Evolutionary conservation across 805 yeast genomes (phyloP), one percentile per base, ranked within the genome.

Genomic region (Spathaspora gorwiae): DNA sequence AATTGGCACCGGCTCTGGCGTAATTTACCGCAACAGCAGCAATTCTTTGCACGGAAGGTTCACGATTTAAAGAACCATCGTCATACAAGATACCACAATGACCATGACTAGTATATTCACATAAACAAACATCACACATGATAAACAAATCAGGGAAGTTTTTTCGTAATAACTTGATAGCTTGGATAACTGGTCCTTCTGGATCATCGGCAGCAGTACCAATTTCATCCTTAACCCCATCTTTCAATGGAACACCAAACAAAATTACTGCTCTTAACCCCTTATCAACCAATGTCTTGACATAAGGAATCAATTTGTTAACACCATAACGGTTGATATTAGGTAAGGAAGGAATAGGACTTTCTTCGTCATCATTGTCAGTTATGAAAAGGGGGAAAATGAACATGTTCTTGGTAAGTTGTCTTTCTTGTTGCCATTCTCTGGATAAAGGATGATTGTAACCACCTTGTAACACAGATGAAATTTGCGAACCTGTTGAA

Each of bases 81-180:
- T 87, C 95, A 49, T 83, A 76, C 43, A 94, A 73, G 12, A 90
- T 75, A 35, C 99, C 99, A 69, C 99, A 94, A 64, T 94, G 99
- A n/a, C 99, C 99, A 59, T 94, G 98, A 45, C 84, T 78, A 7
- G 99, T 94, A 66, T 89, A 94, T 67, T 94, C 99, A 72, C 99
- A 94, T 43, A 94, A 70, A 66, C 99, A 94, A 26, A 92, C 97
- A 61, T 94, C 99, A 60, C 96, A 87, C 78, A 90, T 81, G 51
- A 94, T 80, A 63, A 83, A 92, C 47, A 94, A 75, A 26, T 80
- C 84, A 5, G 99, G 98, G 69, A 87, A 90, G 12, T 77, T 66
- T 37, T 65, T 51, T 48, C 76, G 76, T 45, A 94, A 73, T 1
- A 78, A 72, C 59, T 81, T 84, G 55, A 87, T 83, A 15, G 92